Percentiles rank a stretch among this genome's conserved stretches.
phyloP scores from a whole-genome alignment of 371 early-diverging fungal genomes.

The Syncephalastrum racemosum region DNA sequence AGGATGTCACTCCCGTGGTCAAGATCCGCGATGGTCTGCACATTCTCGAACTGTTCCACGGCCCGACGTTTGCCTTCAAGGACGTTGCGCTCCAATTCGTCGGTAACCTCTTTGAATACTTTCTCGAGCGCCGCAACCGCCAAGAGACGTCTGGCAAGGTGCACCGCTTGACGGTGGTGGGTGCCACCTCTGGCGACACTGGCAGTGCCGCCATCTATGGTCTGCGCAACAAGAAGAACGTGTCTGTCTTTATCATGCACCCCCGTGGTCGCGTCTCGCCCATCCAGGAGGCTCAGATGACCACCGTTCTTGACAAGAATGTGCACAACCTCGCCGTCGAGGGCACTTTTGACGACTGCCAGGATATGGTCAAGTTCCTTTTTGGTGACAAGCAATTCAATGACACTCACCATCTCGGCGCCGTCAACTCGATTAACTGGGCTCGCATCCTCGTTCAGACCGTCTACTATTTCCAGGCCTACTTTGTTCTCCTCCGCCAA shows the following conservation, averaged over 20 bases:
- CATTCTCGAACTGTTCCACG: conserved; percentile 94
- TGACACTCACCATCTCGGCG: conserved; percentile 79
- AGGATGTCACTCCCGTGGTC: conserved; percentile 81
- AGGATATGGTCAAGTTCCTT: conserved; percentile 89
- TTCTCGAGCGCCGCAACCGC: conserved; percentile 79
- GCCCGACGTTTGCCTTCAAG: conserved; percentile 98
- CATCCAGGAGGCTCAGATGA: conserved; percentile 98
- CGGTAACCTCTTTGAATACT: conserved; percentile 97
- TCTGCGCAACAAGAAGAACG: conserved; percentile 88
- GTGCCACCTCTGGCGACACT: conserved; percentile 98
- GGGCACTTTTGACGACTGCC: conserved; percentile 98
- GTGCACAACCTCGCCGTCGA: conserved; percentile 90
- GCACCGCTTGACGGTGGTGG: conserved; percentile 87
- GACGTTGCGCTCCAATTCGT: conserved; percentile 96
- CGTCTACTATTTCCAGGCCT: conserved; percentile 93
- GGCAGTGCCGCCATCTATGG: conserved; percentile 99
- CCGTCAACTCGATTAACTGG: conserved; percentile 99
- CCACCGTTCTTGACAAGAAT: conserved; percentile 89
- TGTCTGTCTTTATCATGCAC: conserved; percentile 91
- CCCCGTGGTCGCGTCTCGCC: conserved; percentile 89
- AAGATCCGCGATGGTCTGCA: conserved; percentile 67
- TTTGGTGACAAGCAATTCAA: conserved; percentile 84
- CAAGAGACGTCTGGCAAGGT: conserved; percentile 43
- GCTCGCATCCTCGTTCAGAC: conserved; percentile 96
- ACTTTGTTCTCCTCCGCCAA: conserved; percentile 67